phyloP scores from a whole-genome alignment of 495 filamentous ascomycete genomes.

The Hypoxylon lienhwacheense region DNA sequence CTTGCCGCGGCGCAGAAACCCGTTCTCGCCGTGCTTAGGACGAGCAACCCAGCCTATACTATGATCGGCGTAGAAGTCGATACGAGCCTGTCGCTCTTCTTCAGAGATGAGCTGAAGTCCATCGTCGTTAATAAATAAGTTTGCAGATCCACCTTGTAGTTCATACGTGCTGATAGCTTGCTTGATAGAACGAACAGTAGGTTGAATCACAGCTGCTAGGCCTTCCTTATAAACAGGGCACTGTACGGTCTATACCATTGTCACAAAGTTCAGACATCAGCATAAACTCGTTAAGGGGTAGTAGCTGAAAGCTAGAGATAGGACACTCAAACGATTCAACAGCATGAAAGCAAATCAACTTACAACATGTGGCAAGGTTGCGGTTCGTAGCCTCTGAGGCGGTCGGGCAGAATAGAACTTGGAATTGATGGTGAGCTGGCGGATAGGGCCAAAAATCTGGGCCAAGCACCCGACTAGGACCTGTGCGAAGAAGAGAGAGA shows the following conservation, averaged over 20 bases:
- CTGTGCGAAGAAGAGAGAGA: conserved; percentile 75
- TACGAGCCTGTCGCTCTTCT: conserved; percentile 65
- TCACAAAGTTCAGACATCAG: conserved; percentile 5
- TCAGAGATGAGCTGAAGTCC: conserved; percentile 70
- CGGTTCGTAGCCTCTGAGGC: conserved; percentile 57
- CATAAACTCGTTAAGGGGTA: conserved; percentile 1
- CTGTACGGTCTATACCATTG: conserved; percentile 57
- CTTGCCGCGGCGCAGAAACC: conserved; percentile 63
- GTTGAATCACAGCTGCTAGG: conserved; percentile 63
- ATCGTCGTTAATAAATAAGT: conserved; percentile 81
- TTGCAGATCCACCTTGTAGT: conserved; percentile 76
- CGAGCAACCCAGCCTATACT: conserved; percentile 81
- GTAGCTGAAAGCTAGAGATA: not conserved
- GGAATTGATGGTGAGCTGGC: conserved; percentile 71
- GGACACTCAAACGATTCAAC: no score
- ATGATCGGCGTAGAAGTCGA: conserved; percentile 70
- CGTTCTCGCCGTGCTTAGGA: conserved; percentile 64
- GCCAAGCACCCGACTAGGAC: conserved; percentile 74
- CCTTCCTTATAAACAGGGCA: conserved; percentile 77
- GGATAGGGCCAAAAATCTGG: conserved; percentile 72
- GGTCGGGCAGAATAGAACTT: conserved; percentile 74
- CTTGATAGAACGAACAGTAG: conserved; percentile 71
- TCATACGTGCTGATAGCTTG: conserved; percentile 77
- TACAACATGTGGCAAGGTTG: conserved; percentile 61
- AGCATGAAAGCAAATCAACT: not conserved